A percentile compares a stretch with the other conserved stretches of the same genome.
Evolutionary conservation across 768 basidiomycete genomes (phyloP).

Genomic region (Suillus cothurnatus): DNA sequence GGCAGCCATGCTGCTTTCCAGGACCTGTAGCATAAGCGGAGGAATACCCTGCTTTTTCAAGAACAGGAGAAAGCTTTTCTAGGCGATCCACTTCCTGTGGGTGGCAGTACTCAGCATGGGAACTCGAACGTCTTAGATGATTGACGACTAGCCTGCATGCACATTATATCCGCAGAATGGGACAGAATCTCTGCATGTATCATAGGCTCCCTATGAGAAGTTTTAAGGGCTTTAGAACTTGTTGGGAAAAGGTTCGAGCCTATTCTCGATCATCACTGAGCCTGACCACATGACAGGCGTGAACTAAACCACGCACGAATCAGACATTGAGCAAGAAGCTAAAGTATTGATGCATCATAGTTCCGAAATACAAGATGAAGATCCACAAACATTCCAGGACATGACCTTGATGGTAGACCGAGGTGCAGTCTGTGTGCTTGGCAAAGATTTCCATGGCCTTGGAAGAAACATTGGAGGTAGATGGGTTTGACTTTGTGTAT

Average conservation of each 20-base stretch:
- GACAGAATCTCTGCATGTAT: constrained; percentile 72
- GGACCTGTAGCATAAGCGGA: constrained; percentile 69
- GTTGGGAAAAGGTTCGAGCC: constrained; percentile 82
- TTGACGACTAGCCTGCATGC: constrained; percentile 69
- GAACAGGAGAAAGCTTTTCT: constrained; percentile 66
- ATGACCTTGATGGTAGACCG: constrained; percentile 50
- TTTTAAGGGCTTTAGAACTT: constrained; percentile 80
- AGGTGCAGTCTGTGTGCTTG: constrained; percentile 5
- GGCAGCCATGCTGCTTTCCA: constrained; percentile 82
- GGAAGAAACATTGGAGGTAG: constrained; percentile 17
- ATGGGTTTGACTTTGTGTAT: constrained; percentile 12
- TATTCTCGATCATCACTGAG: constrained; percentile 28
- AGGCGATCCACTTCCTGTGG: constrained; percentile 85
- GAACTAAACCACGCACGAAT: constrained; percentile 58
- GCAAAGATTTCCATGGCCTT: constrained; percentile 40
- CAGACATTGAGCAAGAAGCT: constrained; percentile 80
- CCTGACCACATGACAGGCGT: neutral
- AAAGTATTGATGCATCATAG: constrained; percentile 12
- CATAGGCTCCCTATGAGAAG: constrained; percentile 72
- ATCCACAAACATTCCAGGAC: constrained; percentile 80
- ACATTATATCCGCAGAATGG: constrained; percentile 78
- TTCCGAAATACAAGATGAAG: constrained; percentile 5
- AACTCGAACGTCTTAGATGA: neutral
- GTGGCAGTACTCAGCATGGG: constrained; percentile 1
- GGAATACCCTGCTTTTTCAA: constrained; percentile 66